Conservation (phyloP, 179 eudicot genomes). For the Heliamphora ciliata region DNA sequence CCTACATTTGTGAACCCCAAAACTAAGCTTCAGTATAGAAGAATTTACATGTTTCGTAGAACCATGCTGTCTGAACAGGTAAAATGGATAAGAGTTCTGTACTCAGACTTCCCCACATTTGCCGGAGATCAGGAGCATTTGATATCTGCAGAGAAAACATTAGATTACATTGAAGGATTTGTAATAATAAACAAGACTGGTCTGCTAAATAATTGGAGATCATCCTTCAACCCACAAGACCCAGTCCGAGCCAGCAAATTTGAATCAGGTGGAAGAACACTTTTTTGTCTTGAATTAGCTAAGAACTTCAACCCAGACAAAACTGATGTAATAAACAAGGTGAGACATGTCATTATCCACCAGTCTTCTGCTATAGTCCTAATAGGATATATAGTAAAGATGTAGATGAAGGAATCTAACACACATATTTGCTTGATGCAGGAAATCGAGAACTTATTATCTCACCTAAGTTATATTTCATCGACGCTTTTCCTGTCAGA, state of each 20-base stretch:
- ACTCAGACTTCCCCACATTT: conserved; percentile 58
- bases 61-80: conserved; percentile 38
- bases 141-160: conserved; percentile 47
- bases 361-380: too few relatives aligned
- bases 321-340: conserved; percentile 40
- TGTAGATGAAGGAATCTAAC: too few relatives aligned
- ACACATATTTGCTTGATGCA: conserved; percentile 20
- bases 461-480: conserved; percentile 43
- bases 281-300: conserved; percentile 80
- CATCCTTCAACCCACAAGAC: conserved; percentile 61
- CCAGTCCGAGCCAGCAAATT: conserved; percentile 55
- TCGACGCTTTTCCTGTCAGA: conserved; percentile 58
- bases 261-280: conserved; percentile 62
- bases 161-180: conserved; percentile 90
- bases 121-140: conserved; percentile 73
- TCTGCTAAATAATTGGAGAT: conserved; percentile 69
- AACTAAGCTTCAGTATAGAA: too few relatives aligned
- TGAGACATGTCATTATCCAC: conserved; percentile 15
- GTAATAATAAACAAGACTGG: conserved; percentile 70
- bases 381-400: too few relatives aligned
- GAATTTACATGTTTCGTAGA: too few relatives aligned
- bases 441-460: conserved; percentile 39
- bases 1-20: too few relatives aligned
- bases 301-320: conserved; percentile 61
- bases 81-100: conserved; percentile 78